phyloP scores from a whole-genome alignment of 1,284 basidiomycete genomes.

The Trichosporon coremiiforme region DNA sequence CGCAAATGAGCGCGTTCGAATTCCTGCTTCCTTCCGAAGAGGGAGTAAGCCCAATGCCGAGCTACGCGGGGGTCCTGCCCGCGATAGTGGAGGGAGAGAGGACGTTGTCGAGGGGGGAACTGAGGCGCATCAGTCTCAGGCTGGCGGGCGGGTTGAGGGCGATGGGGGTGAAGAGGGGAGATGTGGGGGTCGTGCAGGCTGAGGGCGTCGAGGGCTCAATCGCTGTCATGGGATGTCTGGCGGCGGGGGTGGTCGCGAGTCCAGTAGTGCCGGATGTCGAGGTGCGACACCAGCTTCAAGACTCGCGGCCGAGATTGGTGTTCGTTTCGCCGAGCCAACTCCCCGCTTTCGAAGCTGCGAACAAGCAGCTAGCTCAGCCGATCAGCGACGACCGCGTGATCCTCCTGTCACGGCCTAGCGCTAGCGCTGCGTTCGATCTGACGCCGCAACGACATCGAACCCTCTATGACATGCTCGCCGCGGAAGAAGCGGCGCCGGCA shows the following conservation, averaged over 20 bases:
- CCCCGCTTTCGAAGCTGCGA: conserved; percentile 39
- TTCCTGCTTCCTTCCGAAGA: neutral
- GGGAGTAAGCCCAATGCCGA: neutral
- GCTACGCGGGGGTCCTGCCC: neutral
- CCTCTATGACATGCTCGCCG: neutral
- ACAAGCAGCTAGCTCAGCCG: conserved; percentile 28
- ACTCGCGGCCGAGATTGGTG: conserved; percentile 63
- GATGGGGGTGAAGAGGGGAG: neutral
- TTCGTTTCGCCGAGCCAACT: conserved; percentile 62
- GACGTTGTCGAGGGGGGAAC: neutral
- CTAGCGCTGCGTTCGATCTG: neutral
- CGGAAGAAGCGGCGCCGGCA: too few relatives aligned
- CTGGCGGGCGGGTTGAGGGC: neutral
- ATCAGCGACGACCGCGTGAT: conserved; percentile 36
- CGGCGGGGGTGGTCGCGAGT: conserved; percentile 40
- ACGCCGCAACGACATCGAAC: neutral
- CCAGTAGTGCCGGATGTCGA: conserved; percentile 44
- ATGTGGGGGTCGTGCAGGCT: neutral
- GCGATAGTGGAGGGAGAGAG: neutral
- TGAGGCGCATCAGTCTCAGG: neutral
- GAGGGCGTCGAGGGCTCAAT: conserved; percentile 64
- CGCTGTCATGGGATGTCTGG: conserved; percentile 61
- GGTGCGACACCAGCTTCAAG: conserved; percentile 52
- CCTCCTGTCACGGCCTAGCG: conserved; percentile 29
- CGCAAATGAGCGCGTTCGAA: conserved; percentile 1